Percentiles rank a stretch among this genome's conserved stretches.
Conservation (phyloP, 2,329 filamentous ascomycete genomes). For the Podosphaera fusca region DNA sequence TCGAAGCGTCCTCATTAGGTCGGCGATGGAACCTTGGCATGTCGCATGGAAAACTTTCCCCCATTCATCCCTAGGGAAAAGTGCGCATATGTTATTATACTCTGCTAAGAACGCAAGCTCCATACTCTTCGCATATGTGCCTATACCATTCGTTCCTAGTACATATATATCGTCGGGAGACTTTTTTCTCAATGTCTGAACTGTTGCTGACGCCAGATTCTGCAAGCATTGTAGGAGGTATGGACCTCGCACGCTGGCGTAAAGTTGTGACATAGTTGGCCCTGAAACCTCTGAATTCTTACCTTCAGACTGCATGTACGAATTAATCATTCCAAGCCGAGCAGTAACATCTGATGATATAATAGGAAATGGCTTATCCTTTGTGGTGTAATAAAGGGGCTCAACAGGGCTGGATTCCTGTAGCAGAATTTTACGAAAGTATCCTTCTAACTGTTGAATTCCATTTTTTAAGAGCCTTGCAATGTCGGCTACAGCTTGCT, state of each 20-base stretch:
- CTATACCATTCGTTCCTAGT: conserved; percentile 74
- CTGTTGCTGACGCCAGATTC: conserved; percentile 68
- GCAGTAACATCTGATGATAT: conserved; percentile 54
- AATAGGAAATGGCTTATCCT: conserved; percentile 63
- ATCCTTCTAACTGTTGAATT: conserved; percentile 59
- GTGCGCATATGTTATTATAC: conserved; percentile 69
- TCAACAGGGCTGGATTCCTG: conserved; percentile 67
- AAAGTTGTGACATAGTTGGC: conserved; percentile 58
- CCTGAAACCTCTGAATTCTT: conserved; percentile 23
- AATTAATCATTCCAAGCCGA: conserved; percentile 57
- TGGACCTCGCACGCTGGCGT: conserved; percentile 63
- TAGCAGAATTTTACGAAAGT: conserved; percentile 57
- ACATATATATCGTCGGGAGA: conserved; percentile 61
- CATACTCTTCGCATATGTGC: conserved; percentile 67
- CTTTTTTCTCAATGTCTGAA: conserved; percentile 64
- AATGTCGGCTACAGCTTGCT: conserved; percentile 66
- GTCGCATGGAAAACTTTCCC: conserved; percentile 55
- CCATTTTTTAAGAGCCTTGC: conserved; percentile 56
- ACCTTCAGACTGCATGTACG: conserved; percentile 43
- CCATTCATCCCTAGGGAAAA: conserved; percentile 76
- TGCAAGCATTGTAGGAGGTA: conserved; percentile 66
- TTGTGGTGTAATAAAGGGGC: conserved; percentile 79
- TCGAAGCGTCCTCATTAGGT: conserved; percentile 64
- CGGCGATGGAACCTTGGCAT: conserved; percentile 53
- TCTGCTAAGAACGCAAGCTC: conserved; percentile 74